Evolutionary conservation across 169 alveolate genomes (phyloP).

Genomic region (Babesia microti): DNA sequence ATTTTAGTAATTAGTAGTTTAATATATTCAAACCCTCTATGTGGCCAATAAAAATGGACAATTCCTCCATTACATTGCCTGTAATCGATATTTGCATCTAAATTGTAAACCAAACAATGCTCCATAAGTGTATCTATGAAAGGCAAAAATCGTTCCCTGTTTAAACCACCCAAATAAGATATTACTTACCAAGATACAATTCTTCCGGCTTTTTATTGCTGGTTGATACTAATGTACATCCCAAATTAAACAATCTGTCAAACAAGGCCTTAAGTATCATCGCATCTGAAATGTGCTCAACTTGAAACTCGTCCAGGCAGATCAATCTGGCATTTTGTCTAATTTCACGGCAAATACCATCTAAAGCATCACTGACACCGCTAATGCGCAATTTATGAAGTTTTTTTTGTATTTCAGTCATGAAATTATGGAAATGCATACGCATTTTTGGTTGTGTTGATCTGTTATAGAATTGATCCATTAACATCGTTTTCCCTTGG

Average conservation of each 20-base stretch:
- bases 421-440: constrained; percentile 60
- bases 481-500: constrained; percentile 61
- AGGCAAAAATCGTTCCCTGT: constrained; percentile 55
- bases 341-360: constrained; percentile 35
- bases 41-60: constrained; percentile 3
- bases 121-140: constrained; percentile 39
- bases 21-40: constrained; percentile 1
- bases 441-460: constrained; percentile 31
- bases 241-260: constrained; percentile 44
- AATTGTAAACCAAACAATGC: constrained; percentile 28
- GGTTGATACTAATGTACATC: constrained; percentile 43
- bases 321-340: constrained; percentile 37
- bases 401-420: constrained; percentile 47
- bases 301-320: constrained; percentile 60
- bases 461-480: constrained; percentile 48
- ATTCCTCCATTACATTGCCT: constrained; percentile 13
- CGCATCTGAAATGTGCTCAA: constrained; percentile 63
- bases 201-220: constrained; percentile 57
- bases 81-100: constrained; percentile 24
- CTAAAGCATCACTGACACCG: constrained; percentile 21
- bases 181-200: constrained; percentile 42
- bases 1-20: not conserved
- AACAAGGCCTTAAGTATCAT: constrained; percentile 58
- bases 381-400: constrained; percentile 42
- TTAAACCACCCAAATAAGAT: constrained; percentile 48